A percentile compares a stretch with the other conserved stretches of the same genome.
These are phyloP conservation scores for Psilocybe azurescens DNA, from an alignment of 768 basidiomycete species.

Conservation along the genomic window DNA sequence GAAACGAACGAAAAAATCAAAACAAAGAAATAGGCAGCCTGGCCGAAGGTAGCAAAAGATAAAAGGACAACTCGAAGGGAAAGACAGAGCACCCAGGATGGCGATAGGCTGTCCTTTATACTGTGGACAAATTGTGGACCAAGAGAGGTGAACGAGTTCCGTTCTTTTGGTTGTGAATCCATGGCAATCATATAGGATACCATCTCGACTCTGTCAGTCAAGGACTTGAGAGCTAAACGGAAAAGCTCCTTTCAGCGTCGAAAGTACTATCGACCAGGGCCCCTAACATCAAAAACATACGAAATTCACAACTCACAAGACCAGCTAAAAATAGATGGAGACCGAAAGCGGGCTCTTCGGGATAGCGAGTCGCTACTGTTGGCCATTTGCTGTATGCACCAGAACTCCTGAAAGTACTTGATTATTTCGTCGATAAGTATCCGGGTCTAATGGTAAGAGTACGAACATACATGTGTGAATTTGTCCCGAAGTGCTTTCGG, in stretches of 20 bases:
- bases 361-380: too few species aligned
- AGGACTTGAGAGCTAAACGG: background rate
- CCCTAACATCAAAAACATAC: background rate
- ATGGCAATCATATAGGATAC: slow-evolving; percentile 18
- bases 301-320: background rate
- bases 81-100: background rate
- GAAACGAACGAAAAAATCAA: slow-evolving; percentile 9
- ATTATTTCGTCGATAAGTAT: too few species aligned
- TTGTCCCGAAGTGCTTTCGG: too few species aligned
- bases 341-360: too few species aligned
- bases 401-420: too few species aligned
- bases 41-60: slow-evolving; percentile 15
- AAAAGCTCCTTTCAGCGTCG: background rate
- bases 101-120: slow-evolving; percentile 14
- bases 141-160: background rate
- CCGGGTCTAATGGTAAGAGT: too few species aligned
- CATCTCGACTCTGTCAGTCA: background rate
- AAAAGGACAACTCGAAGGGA: slow-evolving; percentile 17
- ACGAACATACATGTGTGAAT: too few species aligned
- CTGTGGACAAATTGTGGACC: background rate
- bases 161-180: slow-evolving; percentile 14
- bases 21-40: slow-evolving; percentile 20
- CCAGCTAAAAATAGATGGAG: too few species aligned
- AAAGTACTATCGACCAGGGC: background rate
- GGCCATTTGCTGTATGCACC: too few species aligned